Evolutionary conservation across 106 monocot species (phyloP), one percentile per base, ranked within the genome.

Genomic region (Acorus gramineus): DNA sequence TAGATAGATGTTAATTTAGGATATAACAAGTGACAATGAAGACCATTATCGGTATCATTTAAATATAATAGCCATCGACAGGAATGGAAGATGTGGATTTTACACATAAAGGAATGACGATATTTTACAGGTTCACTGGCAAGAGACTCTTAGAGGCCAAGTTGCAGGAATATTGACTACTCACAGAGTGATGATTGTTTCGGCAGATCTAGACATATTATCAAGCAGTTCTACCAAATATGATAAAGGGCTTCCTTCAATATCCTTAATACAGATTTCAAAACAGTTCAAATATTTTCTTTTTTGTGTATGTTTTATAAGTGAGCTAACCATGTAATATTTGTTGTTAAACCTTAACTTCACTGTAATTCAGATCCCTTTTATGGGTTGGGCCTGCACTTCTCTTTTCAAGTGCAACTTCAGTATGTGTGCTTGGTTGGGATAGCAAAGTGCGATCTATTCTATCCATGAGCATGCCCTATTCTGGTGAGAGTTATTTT

Each of bases 351-450:
- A 4, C 50, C 86, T 85, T 88, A 82, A 93, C 87, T 73, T 71
- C 73, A 64, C 63, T 74, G 74, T 59, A 93, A 87, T 98, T 83
- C 65, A 70, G 87, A 57, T 98, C 96, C 45, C 75, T 98, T 52
- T 7, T 98, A 3, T 98, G 96, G 96, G 81, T 92, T 61, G 96
- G 96, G 6, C 91, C 96, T 50, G 91, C 96, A 43, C 91, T 98
- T 77, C 68, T 98, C 55, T 98, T 98, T 79, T 92, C 91, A n/a
- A 88, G 73, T 79, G 85, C 91, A 73, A 83, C 85, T 77, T 80
- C 81, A 71, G 79, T 92, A 62, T 79, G 83, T 75, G 66, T 92
- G 72, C 91, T 98, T 69, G 96, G 91, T 62, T 98, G 96, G 96
- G 96, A 98, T 69, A 88, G 78, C 79, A 85, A 71, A 77, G 81